phyloP scores from a whole-genome alignment of 805 yeast genomes.

The Dipodascopsis uninucleata region DNA sequence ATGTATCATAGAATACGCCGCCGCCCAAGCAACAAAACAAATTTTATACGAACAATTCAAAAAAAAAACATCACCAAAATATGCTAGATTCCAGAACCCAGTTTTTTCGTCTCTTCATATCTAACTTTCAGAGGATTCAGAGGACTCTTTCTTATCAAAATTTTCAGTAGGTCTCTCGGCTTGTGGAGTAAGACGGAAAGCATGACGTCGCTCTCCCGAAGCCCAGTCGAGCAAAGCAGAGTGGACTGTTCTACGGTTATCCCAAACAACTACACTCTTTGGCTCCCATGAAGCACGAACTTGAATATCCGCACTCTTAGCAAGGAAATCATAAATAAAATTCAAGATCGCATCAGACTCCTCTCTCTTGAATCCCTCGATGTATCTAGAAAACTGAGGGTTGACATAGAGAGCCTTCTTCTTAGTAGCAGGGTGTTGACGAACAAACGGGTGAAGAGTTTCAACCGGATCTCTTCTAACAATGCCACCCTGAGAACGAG shows the following conservation, averaged over 20 bases:
- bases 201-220: constrained; percentile 55
- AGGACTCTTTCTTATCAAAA: constrained; percentile 1
- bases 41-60: too few species aligned
- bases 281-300: constrained; percentile 71
- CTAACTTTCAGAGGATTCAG: too few species aligned
- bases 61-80: too few species aligned
- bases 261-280: constrained; percentile 70
- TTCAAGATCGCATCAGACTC: constrained; percentile 61
- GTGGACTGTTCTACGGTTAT: constrained; percentile 66
- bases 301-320: constrained; percentile 59
- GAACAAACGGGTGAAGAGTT: constrained; percentile 57
- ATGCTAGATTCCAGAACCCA: too few species aligned
- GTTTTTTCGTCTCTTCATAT: too few species aligned
- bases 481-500: constrained; percentile 51
- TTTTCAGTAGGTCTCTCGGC: constrained; percentile 57
- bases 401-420: constrained; percentile 51
- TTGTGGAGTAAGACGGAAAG: constrained; percentile 71
- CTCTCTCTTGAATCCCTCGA: constrained; percentile 67
- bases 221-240: constrained; percentile 60
- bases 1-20: too few species aligned
- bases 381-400: constrained; percentile 51
- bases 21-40: too few species aligned
- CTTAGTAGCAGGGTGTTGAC: constrained; percentile 65
- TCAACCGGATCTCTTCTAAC: constrained; percentile 46
- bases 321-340: constrained; percentile 50